These are phyloP conservation scores for Seiridium cupressi DNA, from an alignment of 2,329 filamentous ascomycete species.

Conservation along the genomic window DNA sequence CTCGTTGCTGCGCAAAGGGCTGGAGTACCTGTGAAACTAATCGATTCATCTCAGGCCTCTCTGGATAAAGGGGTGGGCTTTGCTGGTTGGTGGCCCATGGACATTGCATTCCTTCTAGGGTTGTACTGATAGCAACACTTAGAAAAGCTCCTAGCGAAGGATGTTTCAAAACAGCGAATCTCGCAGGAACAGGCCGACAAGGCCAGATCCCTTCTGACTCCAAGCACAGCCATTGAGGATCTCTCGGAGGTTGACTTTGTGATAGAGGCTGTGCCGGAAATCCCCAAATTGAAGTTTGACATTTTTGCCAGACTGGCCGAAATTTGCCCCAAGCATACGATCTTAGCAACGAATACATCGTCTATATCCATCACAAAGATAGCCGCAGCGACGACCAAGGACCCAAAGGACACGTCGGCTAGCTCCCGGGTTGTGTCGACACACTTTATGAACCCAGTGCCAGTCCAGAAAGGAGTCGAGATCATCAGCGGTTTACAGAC, in stretches of 20 bases:
- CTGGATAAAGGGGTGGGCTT: constrained; percentile 89
- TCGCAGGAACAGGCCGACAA: constrained; percentile 78
- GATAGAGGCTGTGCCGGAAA: constrained; percentile 96
- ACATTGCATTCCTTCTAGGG: background rate
- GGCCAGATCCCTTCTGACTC: constrained; percentile 65
- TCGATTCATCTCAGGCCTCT: constrained; percentile 81
- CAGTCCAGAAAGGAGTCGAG: constrained; percentile 94
- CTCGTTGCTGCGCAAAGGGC: constrained; percentile 88
- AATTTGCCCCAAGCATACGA: constrained; percentile 79
- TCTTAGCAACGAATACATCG: constrained; percentile 97
- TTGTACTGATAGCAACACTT: constrained; percentile 11
- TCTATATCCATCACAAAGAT: constrained; percentile 97
- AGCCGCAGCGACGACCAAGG: constrained; percentile 76
- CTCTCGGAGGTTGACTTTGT: constrained; percentile 89
- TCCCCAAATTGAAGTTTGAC: constrained; percentile 78
- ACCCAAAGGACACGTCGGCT: constrained; percentile 76
- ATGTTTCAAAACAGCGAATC: constrained; percentile 83
- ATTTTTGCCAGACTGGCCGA: constrained; percentile 84
- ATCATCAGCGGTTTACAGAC: constrained; percentile 96
- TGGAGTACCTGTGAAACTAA: constrained; percentile 76
- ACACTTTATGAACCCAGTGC: constrained; percentile 99
- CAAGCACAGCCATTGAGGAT: constrained; percentile 72
- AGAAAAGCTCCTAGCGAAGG: constrained; percentile 93
- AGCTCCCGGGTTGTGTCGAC: constrained; percentile 90
- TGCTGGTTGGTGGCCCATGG: constrained; percentile 58